phyloP scores from a whole-genome alignment of 2,329 filamentous ascomycete species.

The Microsporum canis region DNA sequence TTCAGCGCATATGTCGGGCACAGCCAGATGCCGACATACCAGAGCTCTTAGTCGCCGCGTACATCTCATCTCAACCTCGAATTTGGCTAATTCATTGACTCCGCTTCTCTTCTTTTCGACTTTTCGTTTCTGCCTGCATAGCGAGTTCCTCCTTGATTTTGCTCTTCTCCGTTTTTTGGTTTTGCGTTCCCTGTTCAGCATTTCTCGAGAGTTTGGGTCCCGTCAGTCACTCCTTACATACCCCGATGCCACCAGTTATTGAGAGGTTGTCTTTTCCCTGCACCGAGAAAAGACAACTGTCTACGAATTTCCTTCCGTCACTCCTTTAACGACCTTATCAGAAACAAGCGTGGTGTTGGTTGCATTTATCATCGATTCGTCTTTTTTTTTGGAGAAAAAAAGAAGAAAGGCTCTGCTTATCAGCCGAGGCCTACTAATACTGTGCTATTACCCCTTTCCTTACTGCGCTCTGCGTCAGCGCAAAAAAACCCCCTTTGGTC shows the following conservation, averaged over 20 bases:
- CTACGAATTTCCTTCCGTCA: constrained; percentile 24
- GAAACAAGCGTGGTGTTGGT: constrained; percentile 18
- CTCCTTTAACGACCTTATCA: constrained; percentile 20
- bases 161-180: background rate
- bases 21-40: constrained; percentile 20
- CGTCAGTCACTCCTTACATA: constrained; percentile 15
- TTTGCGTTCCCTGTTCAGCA: constrained; percentile 4
- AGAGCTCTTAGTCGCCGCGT: background rate
- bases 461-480: background rate
- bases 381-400: constrained; percentile 5
- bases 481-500: constrained; percentile 7
- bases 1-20: constrained; percentile 24
- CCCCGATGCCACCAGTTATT: constrained; percentile 13
- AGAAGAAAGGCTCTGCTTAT: background rate
- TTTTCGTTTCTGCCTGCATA: constrained; percentile 4
- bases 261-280: background rate
- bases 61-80: constrained; percentile 1
- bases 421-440: background rate
- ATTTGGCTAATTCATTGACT: background rate
- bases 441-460: constrained; percentile 11
- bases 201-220: constrained; percentile 15
- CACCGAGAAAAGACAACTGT: constrained; percentile 5
- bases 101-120: background rate
- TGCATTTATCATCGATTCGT: constrained; percentile 4
- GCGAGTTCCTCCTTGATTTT: background rate